Evolutionary conservation across 2,329 filamentous ascomycete species (phyloP).

Genomic region (Magnaporthiopsis incrustans): DNA sequence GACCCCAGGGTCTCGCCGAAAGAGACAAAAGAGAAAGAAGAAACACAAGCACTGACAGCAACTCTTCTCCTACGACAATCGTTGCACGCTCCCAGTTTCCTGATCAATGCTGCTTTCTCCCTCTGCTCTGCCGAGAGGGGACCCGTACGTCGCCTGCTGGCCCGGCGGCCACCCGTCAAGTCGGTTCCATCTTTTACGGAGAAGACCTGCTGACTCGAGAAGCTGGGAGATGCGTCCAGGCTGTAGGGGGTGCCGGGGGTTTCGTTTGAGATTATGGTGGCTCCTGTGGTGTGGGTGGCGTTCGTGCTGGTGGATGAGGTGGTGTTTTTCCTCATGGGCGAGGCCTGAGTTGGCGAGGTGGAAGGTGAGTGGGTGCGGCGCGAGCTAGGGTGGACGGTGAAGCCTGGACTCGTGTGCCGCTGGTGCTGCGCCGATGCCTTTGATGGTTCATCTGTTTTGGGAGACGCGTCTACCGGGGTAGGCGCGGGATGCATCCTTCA

Average conservation of each 20-base stretch:
- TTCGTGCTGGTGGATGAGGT: constrained; percentile 45
- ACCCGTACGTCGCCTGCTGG: constrained; percentile 50
- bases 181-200: constrained; percentile 48
- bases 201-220: constrained; percentile 42
- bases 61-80: constrained; percentile 50
- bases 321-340: constrained; percentile 38
- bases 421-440: neutral
- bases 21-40: constrained; percentile 4
- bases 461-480: neutral
- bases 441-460: neutral
- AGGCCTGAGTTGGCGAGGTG: constrained; percentile 3
- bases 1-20: neutral
- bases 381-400: neutral
- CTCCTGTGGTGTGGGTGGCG: constrained; percentile 33
- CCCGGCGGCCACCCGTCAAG: constrained; percentile 42
- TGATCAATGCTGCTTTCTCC: constrained; percentile 50
- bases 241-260: constrained; percentile 43
- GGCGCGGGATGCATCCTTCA: neutral
- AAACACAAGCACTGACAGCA: constrained; percentile 38
- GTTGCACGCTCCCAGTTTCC: constrained; percentile 49
- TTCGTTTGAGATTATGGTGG: constrained; percentile 33
- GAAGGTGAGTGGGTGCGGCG: neutral
- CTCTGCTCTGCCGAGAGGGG: constrained; percentile 50
- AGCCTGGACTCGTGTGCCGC: neutral
- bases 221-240: constrained; percentile 42